Percentiles rank a stretch among this genome's conserved stretches.
phyloP scores from a whole-genome alignment of 352 stramenopile species.

The Albugo candida region DNA sequence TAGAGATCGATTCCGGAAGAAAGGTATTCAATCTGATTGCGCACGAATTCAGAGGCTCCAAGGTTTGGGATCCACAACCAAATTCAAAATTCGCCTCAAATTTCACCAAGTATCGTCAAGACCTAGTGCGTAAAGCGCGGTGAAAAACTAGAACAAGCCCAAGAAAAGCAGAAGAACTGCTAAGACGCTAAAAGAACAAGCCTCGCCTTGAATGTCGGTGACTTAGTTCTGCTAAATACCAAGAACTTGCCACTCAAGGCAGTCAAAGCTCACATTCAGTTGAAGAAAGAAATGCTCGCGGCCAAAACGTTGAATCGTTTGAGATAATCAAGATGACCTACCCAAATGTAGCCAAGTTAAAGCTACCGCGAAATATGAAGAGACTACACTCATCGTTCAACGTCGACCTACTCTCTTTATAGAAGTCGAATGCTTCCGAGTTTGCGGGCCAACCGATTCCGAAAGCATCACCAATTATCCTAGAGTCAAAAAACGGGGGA shows the following conservation, averaged over 20 bases:
- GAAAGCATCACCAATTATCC: too few relatives aligned
- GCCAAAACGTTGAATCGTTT: conserved; percentile 5
- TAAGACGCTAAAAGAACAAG: neutral
- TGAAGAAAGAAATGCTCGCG: conserved; percentile 4
- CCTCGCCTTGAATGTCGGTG: too few relatives aligned
- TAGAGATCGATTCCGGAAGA: conserved; percentile 12
- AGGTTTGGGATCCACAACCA: neutral
- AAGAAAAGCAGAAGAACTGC: neutral
- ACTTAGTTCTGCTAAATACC: conserved; percentile 4
- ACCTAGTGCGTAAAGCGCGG: neutral
- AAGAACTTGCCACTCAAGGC: conserved; percentile 6
- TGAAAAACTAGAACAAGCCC: neutral
- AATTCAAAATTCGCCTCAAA: neutral
- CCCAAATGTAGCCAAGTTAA: conserved; percentile 4
- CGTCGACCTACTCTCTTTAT: conserved; percentile 1
- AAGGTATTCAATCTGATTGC: neutral
- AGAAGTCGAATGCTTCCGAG: neutral
- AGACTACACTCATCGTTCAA: conserved; percentile 6
- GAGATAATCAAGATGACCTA: conserved; percentile 8
- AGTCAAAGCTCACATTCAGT: neutral
- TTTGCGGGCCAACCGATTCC: conserved; percentile 1
- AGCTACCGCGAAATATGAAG: conserved; percentile 4
- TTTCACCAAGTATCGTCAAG: neutral
- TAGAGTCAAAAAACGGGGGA: too few relatives aligned
- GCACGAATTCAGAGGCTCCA: neutral